phyloP scores from a whole-genome alignment of 2,329 filamentous ascomycete genomes.

The Colletotrichum sp. region DNA sequence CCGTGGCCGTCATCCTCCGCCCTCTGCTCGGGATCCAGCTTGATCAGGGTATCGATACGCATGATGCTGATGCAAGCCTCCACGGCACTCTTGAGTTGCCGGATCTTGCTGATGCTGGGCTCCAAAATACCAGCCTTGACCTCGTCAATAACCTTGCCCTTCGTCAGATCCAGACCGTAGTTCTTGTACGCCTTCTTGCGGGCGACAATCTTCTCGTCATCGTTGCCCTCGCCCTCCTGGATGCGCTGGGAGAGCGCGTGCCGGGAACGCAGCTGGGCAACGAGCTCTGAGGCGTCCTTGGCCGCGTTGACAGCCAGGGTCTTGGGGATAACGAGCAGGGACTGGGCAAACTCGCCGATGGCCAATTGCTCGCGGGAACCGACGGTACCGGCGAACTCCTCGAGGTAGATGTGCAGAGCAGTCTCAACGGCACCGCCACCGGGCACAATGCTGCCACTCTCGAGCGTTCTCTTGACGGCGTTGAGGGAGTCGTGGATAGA shows the following conservation, averaged over 20 bases:
- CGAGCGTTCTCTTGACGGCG: constrained; percentile 94
- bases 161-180: constrained; percentile 90
- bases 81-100: constrained; percentile 97
- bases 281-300: constrained; percentile 93
- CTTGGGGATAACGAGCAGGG: constrained; percentile 93
- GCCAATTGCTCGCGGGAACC: constrained; percentile 96
- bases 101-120: constrained; percentile 97
- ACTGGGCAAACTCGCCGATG: constrained; percentile 95
- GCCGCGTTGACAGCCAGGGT: constrained; percentile 96
- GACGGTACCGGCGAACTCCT: constrained; percentile 97
- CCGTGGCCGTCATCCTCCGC: constrained; percentile 85
- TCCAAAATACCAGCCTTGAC: constrained; percentile 95
- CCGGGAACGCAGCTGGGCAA: constrained; percentile 91
- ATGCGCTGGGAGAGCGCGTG: constrained; percentile 95
- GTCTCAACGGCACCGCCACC: constrained; percentile 97
- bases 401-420: constrained; percentile 98
- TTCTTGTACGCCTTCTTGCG: constrained; percentile 99
- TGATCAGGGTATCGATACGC: constrained; percentile 98
- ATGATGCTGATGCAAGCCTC: constrained; percentile 99
- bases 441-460: constrained; percentile 95
- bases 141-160: constrained; percentile 90
- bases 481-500: constrained; percentile 97
- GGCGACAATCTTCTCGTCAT: constrained; percentile 87
- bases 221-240: constrained; percentile 80
- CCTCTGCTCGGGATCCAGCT: constrained; percentile 88